phyloP scores from a whole-genome alignment of 306 rosid genomes.

The Dryas alaskensis region DNA sequence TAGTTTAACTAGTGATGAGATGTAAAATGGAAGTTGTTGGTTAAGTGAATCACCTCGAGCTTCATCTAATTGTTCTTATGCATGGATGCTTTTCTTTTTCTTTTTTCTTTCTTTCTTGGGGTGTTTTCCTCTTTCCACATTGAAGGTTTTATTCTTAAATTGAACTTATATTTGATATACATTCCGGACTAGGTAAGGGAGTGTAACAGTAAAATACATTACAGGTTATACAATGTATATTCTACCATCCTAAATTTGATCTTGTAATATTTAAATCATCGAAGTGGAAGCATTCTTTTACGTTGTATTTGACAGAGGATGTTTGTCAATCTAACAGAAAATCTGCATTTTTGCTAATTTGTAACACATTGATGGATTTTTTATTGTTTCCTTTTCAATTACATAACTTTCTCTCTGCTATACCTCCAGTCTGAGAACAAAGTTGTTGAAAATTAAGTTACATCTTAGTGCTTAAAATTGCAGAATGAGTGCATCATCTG shows the following conservation, averaged over 20 bases:
- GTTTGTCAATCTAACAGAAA: background rate
- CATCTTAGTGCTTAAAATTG: constrained; percentile 19
- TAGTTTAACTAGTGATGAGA: background rate
- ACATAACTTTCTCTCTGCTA: background rate
- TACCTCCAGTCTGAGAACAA: background rate
- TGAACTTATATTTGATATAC: too few relatives aligned
- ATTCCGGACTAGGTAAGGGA: too few relatives aligned
- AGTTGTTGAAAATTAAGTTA: background rate
- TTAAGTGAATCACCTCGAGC: background rate
- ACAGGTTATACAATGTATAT: background rate
- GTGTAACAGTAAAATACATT: too few relatives aligned
- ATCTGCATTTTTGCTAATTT: background rate
- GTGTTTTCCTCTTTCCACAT: too few relatives aligned
- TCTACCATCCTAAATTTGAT: background rate
- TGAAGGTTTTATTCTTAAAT: too few relatives aligned
- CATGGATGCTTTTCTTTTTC: background rate
- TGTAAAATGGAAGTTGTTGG: background rate
- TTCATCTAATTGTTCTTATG: background rate
- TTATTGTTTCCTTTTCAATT: background rate
- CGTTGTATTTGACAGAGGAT: background rate
- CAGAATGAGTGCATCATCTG: constrained; percentile 52
- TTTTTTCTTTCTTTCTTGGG: background rate
- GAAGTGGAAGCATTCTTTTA: background rate
- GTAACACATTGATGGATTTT: background rate
- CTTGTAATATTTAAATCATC: background rate